Evolutionary conservation across 23 red algal species (phyloP), one percentile per base, ranked within the genome.

Genomic region (Gracilaria vermiculophylla): DNA sequence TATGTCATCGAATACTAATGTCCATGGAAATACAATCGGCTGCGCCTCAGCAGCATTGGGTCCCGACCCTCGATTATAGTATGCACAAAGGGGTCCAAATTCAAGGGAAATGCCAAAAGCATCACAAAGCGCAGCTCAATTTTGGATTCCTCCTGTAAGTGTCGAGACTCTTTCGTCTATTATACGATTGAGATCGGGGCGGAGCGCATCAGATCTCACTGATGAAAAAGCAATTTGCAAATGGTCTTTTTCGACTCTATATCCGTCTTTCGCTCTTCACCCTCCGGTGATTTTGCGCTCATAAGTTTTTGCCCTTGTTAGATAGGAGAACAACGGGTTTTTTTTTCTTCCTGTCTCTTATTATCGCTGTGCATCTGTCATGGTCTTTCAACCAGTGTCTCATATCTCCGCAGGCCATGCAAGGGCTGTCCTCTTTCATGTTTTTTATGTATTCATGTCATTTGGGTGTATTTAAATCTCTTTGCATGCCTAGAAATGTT

Each of bases 201-300:
- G 62, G 53, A 86, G 82, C 49, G 42, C 27, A 29, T 19, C 5
- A 55, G 82, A 86, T 36, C 82, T 74, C 82, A 60, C 35, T 51
- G 43, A 24, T 41, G 82, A 86, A 86, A 86, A 82, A 81, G 54
- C 49, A 52, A 81, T 50, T 54, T 81, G 35, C 20, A 61, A 8
- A 13, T 31, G 56, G 56, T 21, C 27, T n/a, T 31, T 8, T 7
- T 66, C 28, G 61, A 21, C 16, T 66, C 19, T 15, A 4, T 34
- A 16, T 9, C 36, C n/a, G 16, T 12, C 7, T 7, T 29, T 7
- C n/a, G 55, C n/a, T 60, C n/a, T n/a, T n/a, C n/a, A n/a, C n/a
- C n/a, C n/a, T n/a, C n/a, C n/a, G n/a, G n/a, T n/a, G n/a, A n/a
- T 29, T 12, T 47, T 47, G 5, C n/a, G n/a, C 5, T 60, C 55